These are phyloP conservation scores for Pseudozyma tsukubaensis DNA, from an alignment of 1,284 basidiomycete genomes.

Conservation along the genomic window DNA sequence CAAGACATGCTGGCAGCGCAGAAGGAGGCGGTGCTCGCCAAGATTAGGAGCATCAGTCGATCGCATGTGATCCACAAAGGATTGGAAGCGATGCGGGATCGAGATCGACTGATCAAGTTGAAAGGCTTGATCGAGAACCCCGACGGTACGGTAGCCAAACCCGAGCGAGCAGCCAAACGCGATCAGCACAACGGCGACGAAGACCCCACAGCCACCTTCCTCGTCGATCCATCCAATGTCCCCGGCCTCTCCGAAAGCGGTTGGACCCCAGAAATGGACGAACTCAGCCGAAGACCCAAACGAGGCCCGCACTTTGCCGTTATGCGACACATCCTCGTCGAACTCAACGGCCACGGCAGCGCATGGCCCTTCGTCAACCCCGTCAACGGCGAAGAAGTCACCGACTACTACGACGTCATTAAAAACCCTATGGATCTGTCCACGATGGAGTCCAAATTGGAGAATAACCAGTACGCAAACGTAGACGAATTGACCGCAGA, in stretches of 20 bases:
- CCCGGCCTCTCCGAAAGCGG: conserved; percentile 77
- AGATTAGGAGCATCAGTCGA: conserved; percentile 87
- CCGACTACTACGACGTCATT: conserved; percentile 91
- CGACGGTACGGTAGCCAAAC: conserved; percentile 48
- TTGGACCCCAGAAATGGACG: conserved; percentile 89
- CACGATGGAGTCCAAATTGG: conserved; percentile 93
- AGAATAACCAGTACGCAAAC: conserved; percentile 79
- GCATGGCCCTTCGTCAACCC: conserved; percentile 89
- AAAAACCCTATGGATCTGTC: conserved; percentile 93
- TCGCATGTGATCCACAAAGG: conserved; percentile 89
- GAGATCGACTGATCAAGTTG: conserved; percentile 60
- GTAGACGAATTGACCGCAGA: conserved; percentile 84
- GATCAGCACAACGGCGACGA: conserved; percentile 39
- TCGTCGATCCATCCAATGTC: conserved; percentile 60
- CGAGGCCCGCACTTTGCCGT: conserved; percentile 74
- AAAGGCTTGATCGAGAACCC: conserved; percentile 52
- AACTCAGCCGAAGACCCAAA: conserved; percentile 76
- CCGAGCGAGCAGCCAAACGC: conserved; percentile 47
- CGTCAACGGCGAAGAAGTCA: conserved; percentile 84
- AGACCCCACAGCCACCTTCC: conserved; percentile 48
- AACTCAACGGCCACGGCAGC: conserved; percentile 82
- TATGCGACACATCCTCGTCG: conserved; percentile 86
- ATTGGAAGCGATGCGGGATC: conserved; percentile 80
- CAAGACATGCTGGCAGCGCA: conserved; percentile 82
- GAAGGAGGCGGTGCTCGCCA: conserved; percentile 78